These are phyloP conservation scores for Plasmodium blacklocki DNA, from an alignment of 169 alveolate species.

Conservation along the genomic window DNA sequence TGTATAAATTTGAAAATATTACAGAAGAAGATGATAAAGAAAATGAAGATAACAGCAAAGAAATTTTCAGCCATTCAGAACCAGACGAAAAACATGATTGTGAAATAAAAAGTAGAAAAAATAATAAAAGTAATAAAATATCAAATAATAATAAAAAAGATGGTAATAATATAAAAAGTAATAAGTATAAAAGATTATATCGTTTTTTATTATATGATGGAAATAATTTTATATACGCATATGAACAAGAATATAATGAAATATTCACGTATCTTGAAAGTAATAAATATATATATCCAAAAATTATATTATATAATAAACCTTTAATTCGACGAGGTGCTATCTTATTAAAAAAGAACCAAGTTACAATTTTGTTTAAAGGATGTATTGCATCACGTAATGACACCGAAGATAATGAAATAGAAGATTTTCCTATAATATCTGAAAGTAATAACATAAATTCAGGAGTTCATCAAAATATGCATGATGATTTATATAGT, in stretches of 20 bases:
- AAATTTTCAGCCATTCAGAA: slow-evolving; percentile 9
- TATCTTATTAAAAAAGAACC: slow-evolving; percentile 48
- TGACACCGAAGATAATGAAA: slow-evolving; percentile 10
- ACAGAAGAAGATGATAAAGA: slow-evolving; percentile 30
- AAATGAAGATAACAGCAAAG: slow-evolving; percentile 18
- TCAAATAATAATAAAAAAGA: slow-evolving; percentile 5
- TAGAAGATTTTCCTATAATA: not conserved
- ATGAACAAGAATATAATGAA: slow-evolving; percentile 66
- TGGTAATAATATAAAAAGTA: not conserved
- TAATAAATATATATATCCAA: slow-evolving; percentile 54
- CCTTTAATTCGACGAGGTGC: slow-evolving; percentile 63
- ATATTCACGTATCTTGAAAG: slow-evolving; percentile 65
- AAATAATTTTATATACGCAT: slow-evolving; percentile 54
- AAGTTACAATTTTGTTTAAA: slow-evolving; percentile 47
- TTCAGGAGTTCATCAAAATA: not conserved
- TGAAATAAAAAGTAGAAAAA: slow-evolving; percentile 5
- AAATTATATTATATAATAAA: slow-evolving; percentile 66
- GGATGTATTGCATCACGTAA: slow-evolving; percentile 7
- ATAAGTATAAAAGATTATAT: slow-evolving; percentile 35
- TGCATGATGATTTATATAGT: not conserved
- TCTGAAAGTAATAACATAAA: not conserved
- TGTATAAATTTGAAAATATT: slow-evolving; percentile 28
- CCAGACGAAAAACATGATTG: slow-evolving; percentile 1
- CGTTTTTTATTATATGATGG: slow-evolving; percentile 77
- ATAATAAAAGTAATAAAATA: slow-evolving; percentile 7